phyloP scores from a whole-genome alignment of 441 rosid species.

The Sinapis alba region DNA sequence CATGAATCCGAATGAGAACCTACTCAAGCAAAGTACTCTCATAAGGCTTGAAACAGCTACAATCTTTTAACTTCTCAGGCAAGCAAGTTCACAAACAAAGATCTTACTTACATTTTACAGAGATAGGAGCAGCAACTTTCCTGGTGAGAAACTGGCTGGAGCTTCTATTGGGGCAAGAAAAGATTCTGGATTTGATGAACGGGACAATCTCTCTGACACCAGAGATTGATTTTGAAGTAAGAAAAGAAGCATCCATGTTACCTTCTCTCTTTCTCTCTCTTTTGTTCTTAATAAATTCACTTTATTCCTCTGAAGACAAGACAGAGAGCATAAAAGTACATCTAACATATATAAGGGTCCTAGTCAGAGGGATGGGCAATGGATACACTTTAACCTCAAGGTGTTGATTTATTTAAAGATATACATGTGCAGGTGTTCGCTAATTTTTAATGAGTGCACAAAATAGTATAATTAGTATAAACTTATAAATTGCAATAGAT shows the following conservation, averaged over 20 bases:
- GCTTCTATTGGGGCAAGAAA: constrained; percentile 46
- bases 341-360: background rate
- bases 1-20: constrained; percentile 61
- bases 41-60: background rate
- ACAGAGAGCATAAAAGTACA: background rate
- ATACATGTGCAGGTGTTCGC: background rate
- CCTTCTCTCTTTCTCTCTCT: background rate
- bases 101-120: constrained; percentile 54
- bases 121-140: constrained; percentile 41
- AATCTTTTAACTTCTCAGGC: background rate
- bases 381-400: background rate
- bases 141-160: constrained; percentile 39
- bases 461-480: no score
- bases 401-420: background rate
- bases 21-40: constrained; percentile 30
- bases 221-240: constrained; percentile 64
- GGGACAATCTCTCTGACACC: constrained; percentile 48
- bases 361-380: background rate
- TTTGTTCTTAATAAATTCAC: background rate
- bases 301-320: background rate
- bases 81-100: background rate
- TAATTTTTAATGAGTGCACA: no score
- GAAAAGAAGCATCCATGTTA: constrained; percentile 78
- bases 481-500: no score
- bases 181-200: constrained; percentile 46